phyloP scores from a whole-genome alignment of 371 early-diverging fungal genomes.

The Globomyces sp. region DNA sequence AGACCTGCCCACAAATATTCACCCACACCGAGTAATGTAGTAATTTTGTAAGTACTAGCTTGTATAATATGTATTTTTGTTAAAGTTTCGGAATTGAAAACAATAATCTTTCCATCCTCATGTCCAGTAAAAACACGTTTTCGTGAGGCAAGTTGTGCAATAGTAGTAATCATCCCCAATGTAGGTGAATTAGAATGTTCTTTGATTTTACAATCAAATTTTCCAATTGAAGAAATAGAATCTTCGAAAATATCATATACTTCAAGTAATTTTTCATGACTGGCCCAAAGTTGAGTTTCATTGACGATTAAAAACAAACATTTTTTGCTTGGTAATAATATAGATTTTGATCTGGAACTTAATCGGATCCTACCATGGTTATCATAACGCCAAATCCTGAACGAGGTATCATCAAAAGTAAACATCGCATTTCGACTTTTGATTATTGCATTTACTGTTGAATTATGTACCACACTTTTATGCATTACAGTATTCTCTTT shows the following conservation, averaged over 20 bases:
- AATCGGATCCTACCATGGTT: conserved; percentile 19
- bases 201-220: conserved; percentile 7
- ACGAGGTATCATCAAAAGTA: conserved; percentile 74
- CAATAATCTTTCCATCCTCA: conserved; percentile 75
- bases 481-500: conserved; percentile 49
- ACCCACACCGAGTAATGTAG: conserved; percentile 59
- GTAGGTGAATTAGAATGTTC: no score
- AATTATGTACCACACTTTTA: conserved; percentile 56
- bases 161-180: not conserved
- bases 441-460: conserved; percentile 63
- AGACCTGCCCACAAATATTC: conserved; percentile 76
- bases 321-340: conserved; percentile 40
- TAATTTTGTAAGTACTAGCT: conserved; percentile 68
- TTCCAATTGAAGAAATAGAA: conserved; percentile 11
- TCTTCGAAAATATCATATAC: conserved; percentile 40
- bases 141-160: conserved; percentile 1
- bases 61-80: conserved; percentile 50
- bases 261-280: conserved; percentile 54
- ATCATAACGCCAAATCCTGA: conserved; percentile 66
- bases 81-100: conserved; percentile 63
- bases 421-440: conserved; percentile 61
- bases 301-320: conserved; percentile 31
- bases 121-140: conserved; percentile 65
- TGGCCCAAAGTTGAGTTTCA: conserved; percentile 59
- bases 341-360: conserved; percentile 29